Conservation (phyloP, 257 asterid genomes). For the Solanum bulbocastanum region DNA sequence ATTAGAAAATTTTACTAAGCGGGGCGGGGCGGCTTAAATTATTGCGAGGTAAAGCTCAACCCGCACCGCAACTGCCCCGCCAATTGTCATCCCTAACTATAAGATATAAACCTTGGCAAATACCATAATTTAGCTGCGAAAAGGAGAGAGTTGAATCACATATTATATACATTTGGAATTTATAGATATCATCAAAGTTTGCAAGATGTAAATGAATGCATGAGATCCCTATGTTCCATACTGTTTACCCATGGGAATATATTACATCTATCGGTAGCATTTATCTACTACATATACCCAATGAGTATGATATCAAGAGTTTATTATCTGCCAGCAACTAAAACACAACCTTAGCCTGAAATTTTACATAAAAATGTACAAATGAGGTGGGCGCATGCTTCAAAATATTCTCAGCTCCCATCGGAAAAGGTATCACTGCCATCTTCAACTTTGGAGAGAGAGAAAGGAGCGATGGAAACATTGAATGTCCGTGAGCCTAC, state of each 20-base stretch:
- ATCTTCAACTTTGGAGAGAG: conserved; percentile 53
- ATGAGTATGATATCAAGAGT: not conserved
- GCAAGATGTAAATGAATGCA: not conserved
- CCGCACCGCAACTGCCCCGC: too few relatives aligned
- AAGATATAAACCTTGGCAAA: not conserved
- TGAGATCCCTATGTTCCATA: not conserved
- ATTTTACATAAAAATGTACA: not conserved
- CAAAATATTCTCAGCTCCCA: not conserved
- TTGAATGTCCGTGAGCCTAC: conserved; percentile 47
- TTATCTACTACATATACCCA: not conserved
- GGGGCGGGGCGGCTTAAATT: too few relatives aligned
- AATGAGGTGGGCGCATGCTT: not conserved
- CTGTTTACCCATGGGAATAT: not conserved
- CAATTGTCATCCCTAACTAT: not conserved
- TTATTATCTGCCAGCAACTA: not conserved
- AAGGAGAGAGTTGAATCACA: not conserved
- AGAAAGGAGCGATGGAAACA: conserved; percentile 57
- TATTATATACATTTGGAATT: not conserved
- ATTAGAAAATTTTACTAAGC: too few relatives aligned
- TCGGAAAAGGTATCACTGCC: conserved; percentile 22
- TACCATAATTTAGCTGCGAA: not conserved
- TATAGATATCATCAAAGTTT: not conserved
- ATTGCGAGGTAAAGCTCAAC: too few relatives aligned
- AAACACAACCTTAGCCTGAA: not conserved
- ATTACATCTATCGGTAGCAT: not conserved